Evolutionary conservation across 2,329 filamentous ascomycete species (phyloP).

Genomic region (Orbilia brochopaga): DNA sequence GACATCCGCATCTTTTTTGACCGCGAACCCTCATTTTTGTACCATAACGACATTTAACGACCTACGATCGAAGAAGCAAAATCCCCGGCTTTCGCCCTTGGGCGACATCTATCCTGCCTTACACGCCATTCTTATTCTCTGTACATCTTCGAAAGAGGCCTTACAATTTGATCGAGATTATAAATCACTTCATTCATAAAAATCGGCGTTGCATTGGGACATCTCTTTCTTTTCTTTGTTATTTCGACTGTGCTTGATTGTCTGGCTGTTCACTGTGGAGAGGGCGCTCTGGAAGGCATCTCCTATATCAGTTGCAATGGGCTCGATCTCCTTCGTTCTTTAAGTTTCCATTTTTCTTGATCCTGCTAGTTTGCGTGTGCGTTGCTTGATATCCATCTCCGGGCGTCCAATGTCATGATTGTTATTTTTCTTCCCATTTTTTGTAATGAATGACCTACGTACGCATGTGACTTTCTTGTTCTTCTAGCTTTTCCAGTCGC

Average conservation of each 20-base stretch:
- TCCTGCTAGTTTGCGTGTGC: constrained; percentile 15
- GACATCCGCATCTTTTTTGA: not conserved
- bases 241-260: constrained; percentile 4
- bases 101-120: constrained; percentile 11
- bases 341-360: constrained; percentile 11
- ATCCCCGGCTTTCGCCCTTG: not conserved
- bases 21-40: constrained; percentile 27
- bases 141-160: constrained; percentile 35
- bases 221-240: not conserved
- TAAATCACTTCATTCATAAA: constrained; percentile 36
- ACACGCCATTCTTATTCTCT: constrained; percentile 15
- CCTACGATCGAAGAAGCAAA: constrained; percentile 32
- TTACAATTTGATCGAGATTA: constrained; percentile 32
- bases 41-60: constrained; percentile 42
- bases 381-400: constrained; percentile 41
- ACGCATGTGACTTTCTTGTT: too few relatives aligned
- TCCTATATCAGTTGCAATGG: constrained; percentile 3
- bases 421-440: constrained; percentile 6
- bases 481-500: too few relatives aligned
- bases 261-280: not conserved
- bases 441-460: not conserved
- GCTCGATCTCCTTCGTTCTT: constrained; percentile 21
- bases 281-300: constrained; percentile 47
- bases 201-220: constrained; percentile 26
- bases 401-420: constrained; percentile 24